phyloP scores from a whole-genome alignment of 305 asterid genomes.

The Fraxinus xanthoxyloides region DNA sequence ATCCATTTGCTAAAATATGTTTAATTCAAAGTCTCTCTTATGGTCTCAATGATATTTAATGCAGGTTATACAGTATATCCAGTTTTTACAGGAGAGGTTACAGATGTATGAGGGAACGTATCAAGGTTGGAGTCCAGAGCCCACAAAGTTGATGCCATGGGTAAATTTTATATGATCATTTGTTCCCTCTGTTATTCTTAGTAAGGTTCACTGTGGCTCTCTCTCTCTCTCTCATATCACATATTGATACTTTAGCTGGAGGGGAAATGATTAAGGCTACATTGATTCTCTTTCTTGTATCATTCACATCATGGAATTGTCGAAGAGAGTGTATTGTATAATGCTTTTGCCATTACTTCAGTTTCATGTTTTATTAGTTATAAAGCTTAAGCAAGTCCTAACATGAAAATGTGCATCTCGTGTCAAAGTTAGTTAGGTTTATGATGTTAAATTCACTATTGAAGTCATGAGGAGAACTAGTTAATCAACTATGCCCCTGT shows the following conservation, averaged over 20 bases:
- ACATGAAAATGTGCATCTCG: neutral
- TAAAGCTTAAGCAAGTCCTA: neutral
- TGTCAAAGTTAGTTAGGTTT: neutral
- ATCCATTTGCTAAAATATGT: conserved; percentile 1
- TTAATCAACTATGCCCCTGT: neutral
- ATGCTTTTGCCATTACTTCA: neutral
- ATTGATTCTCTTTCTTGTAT: neutral
- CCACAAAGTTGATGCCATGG: conserved; percentile 59
- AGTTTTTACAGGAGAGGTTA: conserved; percentile 66
- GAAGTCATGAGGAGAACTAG: neutral
- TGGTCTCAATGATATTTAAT: conserved; percentile 9
- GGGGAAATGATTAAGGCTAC: neutral
- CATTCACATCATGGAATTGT: neutral
- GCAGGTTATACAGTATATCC: conserved; percentile 86
- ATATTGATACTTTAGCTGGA: neutral
- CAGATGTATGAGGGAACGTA: conserved; percentile 67
- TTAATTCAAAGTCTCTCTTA: conserved; percentile 5
- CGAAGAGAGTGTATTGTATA: neutral
- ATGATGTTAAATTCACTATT: neutral
- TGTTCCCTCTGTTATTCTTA: neutral
- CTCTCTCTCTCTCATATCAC: neutral
- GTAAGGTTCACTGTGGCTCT: neutral
- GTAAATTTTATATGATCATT: conserved; percentile 35
- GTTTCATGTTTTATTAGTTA: neutral
- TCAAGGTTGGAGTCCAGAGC: conserved; percentile 78